Conservation (phyloP, 768 basidiomycete species). For the Auriculariales sp. region DNA sequence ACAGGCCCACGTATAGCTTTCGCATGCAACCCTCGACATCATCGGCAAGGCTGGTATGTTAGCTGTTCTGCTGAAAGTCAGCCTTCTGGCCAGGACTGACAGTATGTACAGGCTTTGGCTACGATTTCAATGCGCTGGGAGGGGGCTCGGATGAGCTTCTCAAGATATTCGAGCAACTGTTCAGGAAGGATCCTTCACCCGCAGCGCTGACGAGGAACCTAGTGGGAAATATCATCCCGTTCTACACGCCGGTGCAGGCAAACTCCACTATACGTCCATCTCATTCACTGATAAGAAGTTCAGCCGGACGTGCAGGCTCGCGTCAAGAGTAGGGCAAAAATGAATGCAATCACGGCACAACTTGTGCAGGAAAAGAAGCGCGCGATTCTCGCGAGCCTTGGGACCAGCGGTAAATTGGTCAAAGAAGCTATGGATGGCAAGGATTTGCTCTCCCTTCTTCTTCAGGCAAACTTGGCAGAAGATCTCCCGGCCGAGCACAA, state of each 20-base stretch:
- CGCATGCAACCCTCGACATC: constrained; percentile 12
- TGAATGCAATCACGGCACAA: neutral
- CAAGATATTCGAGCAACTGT: constrained; percentile 19
- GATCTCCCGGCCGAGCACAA: constrained; percentile 13
- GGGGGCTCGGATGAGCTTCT: constrained; percentile 17
- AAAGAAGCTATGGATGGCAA: constrained; percentile 7
- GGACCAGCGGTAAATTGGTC: neutral
- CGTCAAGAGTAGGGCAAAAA: neutral
- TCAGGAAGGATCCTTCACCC: constrained; percentile 8
- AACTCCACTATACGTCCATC: too few relatives aligned
- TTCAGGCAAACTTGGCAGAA: constrained; percentile 18
- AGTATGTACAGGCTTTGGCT: constrained; percentile 21
- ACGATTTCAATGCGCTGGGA: constrained; percentile 20
- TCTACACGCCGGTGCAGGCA: too few relatives aligned
- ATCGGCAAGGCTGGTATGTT: constrained; percentile 12
- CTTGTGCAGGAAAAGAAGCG: neutral
- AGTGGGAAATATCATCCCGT: constrained; percentile 8
- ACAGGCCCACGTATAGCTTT: too few relatives aligned
- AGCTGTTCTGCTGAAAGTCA: too few relatives aligned
- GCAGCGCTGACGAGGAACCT: constrained; percentile 14
- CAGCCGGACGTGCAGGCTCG: constrained; percentile 5
- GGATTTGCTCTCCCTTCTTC: constrained; percentile 16
- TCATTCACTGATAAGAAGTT: too few relatives aligned
- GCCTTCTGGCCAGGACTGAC: too few relatives aligned
- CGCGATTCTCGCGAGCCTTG: neutral